Base-by-base conservation (phyloP, 2,329 filamentous ascomycete species). In the Talaromyces sp. region DNA sequence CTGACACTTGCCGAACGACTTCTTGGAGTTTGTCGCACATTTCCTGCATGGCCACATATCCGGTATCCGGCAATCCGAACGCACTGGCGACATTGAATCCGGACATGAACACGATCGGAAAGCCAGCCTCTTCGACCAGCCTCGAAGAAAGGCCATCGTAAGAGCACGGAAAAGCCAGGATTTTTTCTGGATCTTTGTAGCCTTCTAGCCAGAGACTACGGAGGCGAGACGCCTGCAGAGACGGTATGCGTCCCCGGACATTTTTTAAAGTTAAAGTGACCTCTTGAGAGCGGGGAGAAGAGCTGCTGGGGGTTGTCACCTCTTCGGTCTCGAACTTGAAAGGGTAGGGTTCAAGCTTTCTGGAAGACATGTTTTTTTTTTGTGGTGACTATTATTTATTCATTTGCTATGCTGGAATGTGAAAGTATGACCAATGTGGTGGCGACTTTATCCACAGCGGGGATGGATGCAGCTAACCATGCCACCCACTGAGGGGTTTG, bases 1-100 rank as follows among this genome's bases (percentile, higher is more conserved):
- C 60, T 0, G 57, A 73, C 0, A 75, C 73, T 44, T 73, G 73
- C 1, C 78, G 71, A 1, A 70, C 68, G 0, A 70, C 70, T 61
- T 82, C 78, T 58, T 80, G 76, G 53, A 82, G 77, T 65, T 79
- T 80, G 15, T 73, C 71, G 53, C 74, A 78, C 69, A 81, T 75
- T 62, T 82, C 80, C 9, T 73, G 70, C 64, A 81, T 76, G 1
- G 80, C 79, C 58, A 82, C 81, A 56, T 82, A 82, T 1, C 80
- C 80, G 0, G 80, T 79, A 63, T 82, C 79, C 0, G 80, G 80
- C 0, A 82, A 69, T 1, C 77, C 77, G 57, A 75, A 73, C 0
- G 76, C 65, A 17, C 71, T 75, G 0, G 79, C 70, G 13, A 81
- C 74, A 0, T 77, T 67, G 62, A 77, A 81, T 0, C 79, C 78